Base-by-base conservation (phyloP, 2,329 filamentous ascomycete genomes). In the Cladophialophora yegresii region DNA sequence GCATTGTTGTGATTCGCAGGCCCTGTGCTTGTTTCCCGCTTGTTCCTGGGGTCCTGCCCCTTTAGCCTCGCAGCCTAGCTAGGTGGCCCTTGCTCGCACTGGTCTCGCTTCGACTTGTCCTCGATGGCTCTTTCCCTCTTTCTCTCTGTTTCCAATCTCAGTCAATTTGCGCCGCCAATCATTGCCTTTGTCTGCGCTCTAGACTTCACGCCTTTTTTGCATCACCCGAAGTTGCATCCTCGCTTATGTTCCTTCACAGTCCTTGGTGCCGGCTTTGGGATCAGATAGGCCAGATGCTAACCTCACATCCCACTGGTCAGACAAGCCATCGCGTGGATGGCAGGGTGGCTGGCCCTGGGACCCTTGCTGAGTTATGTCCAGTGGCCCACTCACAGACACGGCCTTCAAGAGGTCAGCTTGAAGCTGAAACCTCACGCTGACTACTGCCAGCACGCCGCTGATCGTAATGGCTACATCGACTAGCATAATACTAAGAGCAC, bases 341-440 rank as follows among this genome's bases (percentile, higher is more conserved):
- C 60, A 53, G 45, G 56, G 55, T 30, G 58, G 61, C 54, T 53
- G 58, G 47, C 60, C 61, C 50, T 57, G 26, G 36, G 40, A 45
- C 61, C 61, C 47, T 47, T 55, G 40, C 50, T 59, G 61, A 50
- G 26, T 16, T 59, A 28, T 33, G 47, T 40, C 55, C 40, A 58
- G 36, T 47, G 58, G 60, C 50, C 61, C 61, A 67, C 62, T 61
- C 62, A 60, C 33, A 64, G 58, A 61, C 45, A 58, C 54, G 30
- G 61, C 26, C 58, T 66, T 64, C 58, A 62, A 36, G 30, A 66
- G 26, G 59, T 63, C 59, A 61, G 66, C 58, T 61, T 36, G 57
- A 64, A 63, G 63, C 61, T 68, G 66, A 68, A 68, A 68, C 66
- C 45, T 54, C 61, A 55, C 53, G 61, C 64, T 68, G 64, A 68